These are phyloP conservation scores for Nitzschia sp. DNA, from an alignment of 108 stramenopile genomes.

Conservation along the genomic window DNA sequence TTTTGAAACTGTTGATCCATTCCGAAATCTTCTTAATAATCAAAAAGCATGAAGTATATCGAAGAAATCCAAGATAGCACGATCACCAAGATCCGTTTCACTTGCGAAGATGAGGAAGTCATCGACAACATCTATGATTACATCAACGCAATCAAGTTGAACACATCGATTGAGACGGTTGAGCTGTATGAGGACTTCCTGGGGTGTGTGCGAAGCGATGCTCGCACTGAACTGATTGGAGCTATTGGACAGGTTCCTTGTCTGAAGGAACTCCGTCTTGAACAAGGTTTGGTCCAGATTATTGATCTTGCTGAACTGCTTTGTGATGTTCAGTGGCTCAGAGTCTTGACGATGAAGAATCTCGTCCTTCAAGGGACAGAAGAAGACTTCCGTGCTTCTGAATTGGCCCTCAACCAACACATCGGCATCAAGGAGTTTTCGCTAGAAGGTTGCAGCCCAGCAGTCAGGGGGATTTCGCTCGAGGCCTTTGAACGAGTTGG, in stretches of 20 bases:
- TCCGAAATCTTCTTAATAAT: background rate
- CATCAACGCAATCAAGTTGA: slow-evolving; percentile 6
- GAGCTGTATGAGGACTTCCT: slow-evolving; percentile 4
- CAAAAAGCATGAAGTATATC: background rate
- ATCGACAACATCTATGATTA: background rate
- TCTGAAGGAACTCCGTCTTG: background rate
- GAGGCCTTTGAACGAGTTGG: background rate
- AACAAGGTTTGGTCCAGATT: background rate
- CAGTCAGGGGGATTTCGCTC: background rate
- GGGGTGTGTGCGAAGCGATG: background rate
- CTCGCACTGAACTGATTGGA: background rate
- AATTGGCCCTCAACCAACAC: background rate
- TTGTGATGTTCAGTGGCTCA: background rate
- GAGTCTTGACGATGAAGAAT: background rate
- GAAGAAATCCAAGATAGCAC: slow-evolving; percentile 8
- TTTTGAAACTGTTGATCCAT: background rate
- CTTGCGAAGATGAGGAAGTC: background rate
- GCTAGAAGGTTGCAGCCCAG: background rate
- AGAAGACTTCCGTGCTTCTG: background rate
- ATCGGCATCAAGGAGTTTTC: background rate
- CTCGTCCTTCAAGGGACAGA: slow-evolving; percentile 4
- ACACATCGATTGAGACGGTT: background rate
- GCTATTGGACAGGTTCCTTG: background rate
- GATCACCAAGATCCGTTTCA: background rate
- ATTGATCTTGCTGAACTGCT: slow-evolving; percentile 4